A percentile compares a stretch with the other conserved stretches of the same genome.
Evolutionary conservation across 2,329 filamentous ascomycete genomes (phyloP).

Genomic region (Mycosphaerella arachidis): DNA sequence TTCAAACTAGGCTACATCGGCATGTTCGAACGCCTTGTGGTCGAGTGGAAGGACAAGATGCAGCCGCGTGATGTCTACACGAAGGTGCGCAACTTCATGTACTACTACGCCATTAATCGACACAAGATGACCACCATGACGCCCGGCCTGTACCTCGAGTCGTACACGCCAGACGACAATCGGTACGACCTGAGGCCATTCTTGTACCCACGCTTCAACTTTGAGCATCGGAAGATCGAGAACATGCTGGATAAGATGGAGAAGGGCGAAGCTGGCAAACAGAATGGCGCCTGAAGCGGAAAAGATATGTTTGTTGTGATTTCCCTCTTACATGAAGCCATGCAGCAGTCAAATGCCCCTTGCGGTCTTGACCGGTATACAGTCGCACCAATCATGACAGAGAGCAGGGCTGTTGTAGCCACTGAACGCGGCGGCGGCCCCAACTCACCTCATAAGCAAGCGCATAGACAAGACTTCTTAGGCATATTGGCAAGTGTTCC

Average conservation of each 20-base stretch:
- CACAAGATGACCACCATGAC: constrained; percentile 62
- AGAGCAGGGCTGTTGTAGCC: background rate
- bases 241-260: constrained; percentile 39
- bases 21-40: constrained; percentile 51
- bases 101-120: constrained; percentile 59
- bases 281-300: background rate
- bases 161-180: constrained; percentile 50
- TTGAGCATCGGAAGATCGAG: constrained; percentile 49
- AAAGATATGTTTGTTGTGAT: background rate
- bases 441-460: too few relatives aligned
- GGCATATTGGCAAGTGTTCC: too few relatives aligned
- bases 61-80: constrained; percentile 31
- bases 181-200: constrained; percentile 56
- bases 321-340: background rate
- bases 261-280: constrained; percentile 21
- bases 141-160: constrained; percentile 51
- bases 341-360: background rate
- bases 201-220: constrained; percentile 48
- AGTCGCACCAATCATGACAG: background rate
- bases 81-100: constrained; percentile 46
- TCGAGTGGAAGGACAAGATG: constrained; percentile 44
- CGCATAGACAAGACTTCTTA: background rate
- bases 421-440: background rate
- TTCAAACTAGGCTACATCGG: constrained; percentile 52
- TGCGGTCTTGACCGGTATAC: background rate